These are phyloP conservation scores for Tulasnella sp. DNA, from an alignment of 768 basidiomycete species.

Conservation along the genomic window DNA sequence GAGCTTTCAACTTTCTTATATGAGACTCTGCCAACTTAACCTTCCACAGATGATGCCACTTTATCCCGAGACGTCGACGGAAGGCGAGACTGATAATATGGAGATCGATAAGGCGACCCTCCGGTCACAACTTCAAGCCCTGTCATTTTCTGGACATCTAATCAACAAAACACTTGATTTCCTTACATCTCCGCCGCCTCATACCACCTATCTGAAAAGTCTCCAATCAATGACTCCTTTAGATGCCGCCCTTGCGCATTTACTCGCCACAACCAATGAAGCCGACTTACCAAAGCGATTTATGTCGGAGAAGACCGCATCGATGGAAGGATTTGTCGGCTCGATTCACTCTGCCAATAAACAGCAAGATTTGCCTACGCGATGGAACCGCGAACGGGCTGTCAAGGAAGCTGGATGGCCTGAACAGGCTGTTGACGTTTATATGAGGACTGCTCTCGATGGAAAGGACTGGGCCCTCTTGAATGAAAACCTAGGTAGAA, in stretches of 20 bases:
- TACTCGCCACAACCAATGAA: constrained; percentile 73
- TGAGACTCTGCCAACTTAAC: neutral
- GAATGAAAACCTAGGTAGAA: constrained; percentile 40
- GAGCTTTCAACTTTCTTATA: constrained; percentile 9
- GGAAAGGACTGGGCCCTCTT: constrained; percentile 42
- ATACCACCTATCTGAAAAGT: constrained; percentile 47
- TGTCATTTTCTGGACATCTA: constrained; percentile 48
- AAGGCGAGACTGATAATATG: neutral
- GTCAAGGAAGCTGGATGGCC: constrained; percentile 80
- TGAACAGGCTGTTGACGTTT: constrained; percentile 45
- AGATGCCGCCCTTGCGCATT: constrained; percentile 72
- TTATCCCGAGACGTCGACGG: constrained; percentile 16
- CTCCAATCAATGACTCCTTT: constrained; percentile 50
- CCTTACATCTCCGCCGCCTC: constrained; percentile 33
- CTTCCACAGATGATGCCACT: neutral
- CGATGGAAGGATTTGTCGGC: constrained; percentile 57
- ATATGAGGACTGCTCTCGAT: constrained; percentile 27
- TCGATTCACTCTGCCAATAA: constrained; percentile 37
- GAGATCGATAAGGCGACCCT: constrained; percentile 33
- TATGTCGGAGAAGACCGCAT: constrained; percentile 41
- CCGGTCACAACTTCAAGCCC: constrained; percentile 40
- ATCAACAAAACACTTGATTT: constrained; percentile 22
- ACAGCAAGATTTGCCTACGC: constrained; percentile 51
- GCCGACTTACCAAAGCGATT: constrained; percentile 72
- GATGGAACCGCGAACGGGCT: constrained; percentile 72